Base-by-base conservation (phyloP, 371 early-diverging fungal species). In the Capillidium heterosporum region DNA sequence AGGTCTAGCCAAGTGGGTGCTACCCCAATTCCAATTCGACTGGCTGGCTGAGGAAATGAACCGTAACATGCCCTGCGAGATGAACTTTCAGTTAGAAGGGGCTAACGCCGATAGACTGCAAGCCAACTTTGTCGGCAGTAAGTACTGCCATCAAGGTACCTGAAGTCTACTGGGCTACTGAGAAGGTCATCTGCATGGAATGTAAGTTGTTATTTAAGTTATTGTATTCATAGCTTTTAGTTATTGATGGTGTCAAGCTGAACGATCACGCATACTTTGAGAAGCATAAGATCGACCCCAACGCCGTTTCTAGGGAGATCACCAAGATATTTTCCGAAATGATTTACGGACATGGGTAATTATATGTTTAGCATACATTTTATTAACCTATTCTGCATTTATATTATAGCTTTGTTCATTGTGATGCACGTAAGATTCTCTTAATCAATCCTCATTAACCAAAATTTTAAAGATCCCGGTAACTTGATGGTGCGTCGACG, bases 11-110 rank as follows among this genome's bases (percentile, higher is more conserved):
- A 76, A 82, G 52, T 62, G 70, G 42, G 63, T 82, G 5, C 90
- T 93, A 58, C 89, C 91, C 0, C 79, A 85, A 28, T 94, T 95
- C 64, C 82, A 87, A 47, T 87, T 95, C 56, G 76, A 69, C 48
- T 95, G 95, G 95, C 65, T 95, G 35, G 83, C 83, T 13, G 81
- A 85, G 17, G 95, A 95, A 67, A 80, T 95, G 83, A 71, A 76
- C 55, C 70, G 72, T 61, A 83, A 77, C 21, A 67, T 95, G 55
- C 93, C 92, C 7, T 70, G 73, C 42, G 95, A 95, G 61, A 71
- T 95, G 26, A 84, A 94, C 65, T 95, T 95, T 66, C 64, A 58
- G 2, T 67, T 71, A 58, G 95, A 95, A 65, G 82, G 84, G 0
- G 58, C 51, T 27, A 90, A 95, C 67, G 80, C 89, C 3, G 69